Conservation (phyloP, 495 filamentous ascomycete species). For the Tuber borchii region DNA sequence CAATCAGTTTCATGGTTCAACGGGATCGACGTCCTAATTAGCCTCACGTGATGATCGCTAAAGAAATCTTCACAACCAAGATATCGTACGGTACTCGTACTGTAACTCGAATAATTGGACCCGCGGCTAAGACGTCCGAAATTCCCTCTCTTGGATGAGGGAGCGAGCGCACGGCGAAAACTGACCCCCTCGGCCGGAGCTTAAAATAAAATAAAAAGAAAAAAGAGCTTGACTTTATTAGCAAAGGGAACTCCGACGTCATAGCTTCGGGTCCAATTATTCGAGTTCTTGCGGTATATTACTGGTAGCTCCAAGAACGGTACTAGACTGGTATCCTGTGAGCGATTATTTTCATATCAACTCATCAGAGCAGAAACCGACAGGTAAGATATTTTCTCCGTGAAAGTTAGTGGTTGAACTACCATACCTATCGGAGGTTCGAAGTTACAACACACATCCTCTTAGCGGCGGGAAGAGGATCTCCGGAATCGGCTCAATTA, state of each 20-base stretch:
- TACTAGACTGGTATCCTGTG: background rate
- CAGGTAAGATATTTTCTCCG: background rate
- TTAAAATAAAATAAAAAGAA: too few species aligned
- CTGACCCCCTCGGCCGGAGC: too few species aligned
- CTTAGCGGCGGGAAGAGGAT: background rate
- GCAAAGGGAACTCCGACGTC: too few species aligned
- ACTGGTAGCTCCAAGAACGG: background rate
- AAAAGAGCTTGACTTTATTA: too few species aligned
- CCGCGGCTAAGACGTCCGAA: too few species aligned
- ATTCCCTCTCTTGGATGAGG: too few species aligned
- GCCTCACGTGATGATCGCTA: background rate
- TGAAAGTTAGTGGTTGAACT: background rate
- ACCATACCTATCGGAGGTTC: background rate
- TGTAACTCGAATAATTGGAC: too few species aligned
- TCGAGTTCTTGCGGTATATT: too few species aligned
- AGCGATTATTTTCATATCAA: background rate
- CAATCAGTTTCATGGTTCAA: background rate
- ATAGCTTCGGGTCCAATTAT: too few species aligned
- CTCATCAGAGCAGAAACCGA: background rate
- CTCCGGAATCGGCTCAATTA: background rate
- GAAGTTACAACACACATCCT: background rate
- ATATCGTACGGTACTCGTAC: too few species aligned
- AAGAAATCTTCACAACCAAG: background rate
- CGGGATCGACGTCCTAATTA: background rate
- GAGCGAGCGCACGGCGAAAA: too few species aligned